phyloP scores from a whole-genome alignment of 2,329 filamentous ascomycete genomes.

The Aspergillus hiratsukae region DNA sequence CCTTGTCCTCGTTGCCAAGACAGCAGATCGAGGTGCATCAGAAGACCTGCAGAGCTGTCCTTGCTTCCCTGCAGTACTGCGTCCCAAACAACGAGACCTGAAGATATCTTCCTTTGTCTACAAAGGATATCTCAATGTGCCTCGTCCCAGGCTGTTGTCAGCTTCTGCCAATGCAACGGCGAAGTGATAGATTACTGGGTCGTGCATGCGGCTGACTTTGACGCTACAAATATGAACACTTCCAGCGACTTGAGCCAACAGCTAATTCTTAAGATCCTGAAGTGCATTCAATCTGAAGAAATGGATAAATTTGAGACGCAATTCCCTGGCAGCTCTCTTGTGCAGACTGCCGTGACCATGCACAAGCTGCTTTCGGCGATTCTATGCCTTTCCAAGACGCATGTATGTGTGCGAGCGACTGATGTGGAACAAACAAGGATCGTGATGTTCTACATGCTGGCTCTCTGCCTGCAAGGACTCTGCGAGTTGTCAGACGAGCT shows the following conservation, averaged over 20 bases:
- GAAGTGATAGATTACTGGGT: conserved; percentile 3
- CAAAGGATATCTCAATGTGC: neutral
- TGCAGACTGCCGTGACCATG: conserved; percentile 11
- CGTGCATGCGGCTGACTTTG: conserved; percentile 2
- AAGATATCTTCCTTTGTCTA: conserved; percentile 2
- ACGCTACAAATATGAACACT: neutral
- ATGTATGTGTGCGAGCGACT: conserved; percentile 5
- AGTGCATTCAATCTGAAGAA: conserved; percentile 1
- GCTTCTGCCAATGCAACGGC: conserved; percentile 10
- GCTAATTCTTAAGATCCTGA: conserved; percentile 6
- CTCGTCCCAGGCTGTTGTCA: conserved; percentile 5
- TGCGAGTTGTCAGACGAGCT: conserved; percentile 15
- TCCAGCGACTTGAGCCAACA: conserved; percentile 1
- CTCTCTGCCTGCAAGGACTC: conserved; percentile 11
- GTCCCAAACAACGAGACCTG: neutral
- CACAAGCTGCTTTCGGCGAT: conserved; percentile 13
- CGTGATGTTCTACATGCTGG: conserved; percentile 14
- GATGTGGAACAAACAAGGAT: conserved; percentile 8
- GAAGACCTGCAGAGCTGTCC: conserved; percentile 14
- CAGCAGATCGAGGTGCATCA: conserved; percentile 18
- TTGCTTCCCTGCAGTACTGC: conserved; percentile 3
- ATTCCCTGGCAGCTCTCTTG: conserved; percentile 2
- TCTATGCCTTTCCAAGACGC: conserved; percentile 9
- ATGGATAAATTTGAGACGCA: conserved; percentile 3
- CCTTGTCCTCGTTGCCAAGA: conserved; percentile 19